Evolutionary conservation across 2,329 filamentous ascomycete species (phyloP).

Genomic region (Alternaria triticimaculans): DNA sequence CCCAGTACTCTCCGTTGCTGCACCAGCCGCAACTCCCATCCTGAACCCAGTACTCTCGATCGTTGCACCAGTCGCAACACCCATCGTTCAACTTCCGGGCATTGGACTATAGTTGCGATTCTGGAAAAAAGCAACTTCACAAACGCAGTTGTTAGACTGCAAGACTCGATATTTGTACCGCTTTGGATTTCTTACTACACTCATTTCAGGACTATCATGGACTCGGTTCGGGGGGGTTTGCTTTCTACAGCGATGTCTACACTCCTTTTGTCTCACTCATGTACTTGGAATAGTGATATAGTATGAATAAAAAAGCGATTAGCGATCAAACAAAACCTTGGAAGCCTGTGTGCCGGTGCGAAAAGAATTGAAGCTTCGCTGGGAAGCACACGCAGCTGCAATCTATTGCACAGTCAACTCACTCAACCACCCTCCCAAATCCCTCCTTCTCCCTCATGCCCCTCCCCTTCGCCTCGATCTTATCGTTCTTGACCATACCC

Average conservation of each 20-base stretch:
- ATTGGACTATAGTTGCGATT: neutral
- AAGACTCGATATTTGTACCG: neutral
- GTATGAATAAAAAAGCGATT: neutral
- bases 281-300: neutral
- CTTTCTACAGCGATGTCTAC: neutral
- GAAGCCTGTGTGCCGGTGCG: neutral
- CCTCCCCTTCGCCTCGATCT: slow-evolving; percentile 58
- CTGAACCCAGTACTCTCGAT: neutral
- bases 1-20: neutral
- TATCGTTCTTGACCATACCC: slow-evolving; percentile 56
- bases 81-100: neutral
- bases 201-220: neutral
- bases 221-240: neutral
- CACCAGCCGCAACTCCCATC: neutral
- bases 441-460: slow-evolving; percentile 55
- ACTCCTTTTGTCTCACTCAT: neutral
- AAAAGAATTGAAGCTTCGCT: neutral
- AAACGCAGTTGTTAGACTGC: neutral
- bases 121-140: neutral
- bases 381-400: neutral
- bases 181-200: neutral
- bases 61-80: neutral
- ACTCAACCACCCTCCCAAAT: neutral
- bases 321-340: neutral
- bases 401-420: neutral